Conservation (phyloP, 495 filamentous ascomycete species). For the Neurospora sp. region DNA sequence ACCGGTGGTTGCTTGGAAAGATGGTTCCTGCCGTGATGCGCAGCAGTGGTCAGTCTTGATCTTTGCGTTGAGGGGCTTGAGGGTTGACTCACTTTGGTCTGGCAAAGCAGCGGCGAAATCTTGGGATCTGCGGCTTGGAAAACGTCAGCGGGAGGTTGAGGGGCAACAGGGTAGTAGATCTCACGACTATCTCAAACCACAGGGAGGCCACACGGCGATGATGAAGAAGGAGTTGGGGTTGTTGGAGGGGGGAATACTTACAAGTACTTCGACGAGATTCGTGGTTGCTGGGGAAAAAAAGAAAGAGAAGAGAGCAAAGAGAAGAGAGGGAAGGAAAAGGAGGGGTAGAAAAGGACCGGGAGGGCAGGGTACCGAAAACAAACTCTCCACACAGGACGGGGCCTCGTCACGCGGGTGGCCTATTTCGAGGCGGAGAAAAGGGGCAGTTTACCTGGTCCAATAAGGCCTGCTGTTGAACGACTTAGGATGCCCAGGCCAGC, state of each 20-base stretch:
- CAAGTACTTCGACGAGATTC: neutral
- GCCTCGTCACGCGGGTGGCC: no score
- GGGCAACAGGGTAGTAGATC: no score
- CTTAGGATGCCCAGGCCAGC: no score
- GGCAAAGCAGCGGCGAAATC: neutral
- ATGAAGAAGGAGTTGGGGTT: neutral
- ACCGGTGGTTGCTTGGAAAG: neutral
- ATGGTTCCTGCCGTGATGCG: neutral
- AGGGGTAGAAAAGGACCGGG: neutral
- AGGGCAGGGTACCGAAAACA: neutral
- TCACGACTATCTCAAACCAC: no score
- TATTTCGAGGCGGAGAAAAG: no score
- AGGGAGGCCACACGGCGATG: neutral
- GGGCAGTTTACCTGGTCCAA: no score
- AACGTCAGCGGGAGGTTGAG: neutral
- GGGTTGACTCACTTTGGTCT: neutral
- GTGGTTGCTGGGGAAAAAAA: neutral
- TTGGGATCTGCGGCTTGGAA: neutral
- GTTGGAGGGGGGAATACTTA: neutral
- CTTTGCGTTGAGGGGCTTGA: neutral
- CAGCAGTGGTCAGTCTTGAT: neutral
- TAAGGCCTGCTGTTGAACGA: no score
- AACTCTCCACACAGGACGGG: neutral
- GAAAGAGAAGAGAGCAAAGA: neutral
- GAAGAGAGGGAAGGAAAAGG: neutral